Base-by-base conservation (phyloP, 345 rosid genomes). In the Leavenworthia alabamica region DNA sequence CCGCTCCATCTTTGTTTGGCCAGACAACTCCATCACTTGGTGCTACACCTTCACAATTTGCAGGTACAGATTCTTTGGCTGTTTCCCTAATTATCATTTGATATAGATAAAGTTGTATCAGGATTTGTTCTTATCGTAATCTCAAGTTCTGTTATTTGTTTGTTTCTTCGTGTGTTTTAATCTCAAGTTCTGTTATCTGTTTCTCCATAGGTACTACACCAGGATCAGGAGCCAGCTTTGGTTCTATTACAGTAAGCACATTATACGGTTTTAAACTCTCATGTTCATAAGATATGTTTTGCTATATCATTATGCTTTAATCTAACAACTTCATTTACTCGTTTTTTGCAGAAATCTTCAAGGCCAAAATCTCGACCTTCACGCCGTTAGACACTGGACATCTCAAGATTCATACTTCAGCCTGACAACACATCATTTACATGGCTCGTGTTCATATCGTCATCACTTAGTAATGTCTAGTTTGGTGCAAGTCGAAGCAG, bases 191-290 rank as follows among this genome's bases (percentile, higher is more conserved):
- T 50, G 3, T 44, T 40, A 10, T 52, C 28, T 54, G 73, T 55
- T 48, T 29, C 23, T 61, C 44, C 35, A 20, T 78, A 89, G 97
- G 87, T 64, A 49, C 77, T 67, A 78, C 84, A 67, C 73, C 81
- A 2, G 84, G 79, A 17, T 85, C 92, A 26, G 96, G 94, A 24
- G 79, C 97, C 72, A 93, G 96, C 85, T 87, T 93, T 31, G 91
- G 95, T 60, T 63, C 84, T 62, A 41, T 75, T 61, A 70, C 85
- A 7, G 99, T 93, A 73, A 85, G 99, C 80, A 68, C 56, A 50
- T 29, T 47, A 35, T 15, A 17, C 22, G 5, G 47, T 50, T 40
- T 6, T 7, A 37, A 24, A 40, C 9, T 15, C 13, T 39, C 54
- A 4, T 16, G 33, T 62, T 35, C 56, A 23, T 22, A 35, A 55